Conservation (phyloP, 495 filamentous ascomycete species). For the Clohesyomyces aquaticus region DNA sequence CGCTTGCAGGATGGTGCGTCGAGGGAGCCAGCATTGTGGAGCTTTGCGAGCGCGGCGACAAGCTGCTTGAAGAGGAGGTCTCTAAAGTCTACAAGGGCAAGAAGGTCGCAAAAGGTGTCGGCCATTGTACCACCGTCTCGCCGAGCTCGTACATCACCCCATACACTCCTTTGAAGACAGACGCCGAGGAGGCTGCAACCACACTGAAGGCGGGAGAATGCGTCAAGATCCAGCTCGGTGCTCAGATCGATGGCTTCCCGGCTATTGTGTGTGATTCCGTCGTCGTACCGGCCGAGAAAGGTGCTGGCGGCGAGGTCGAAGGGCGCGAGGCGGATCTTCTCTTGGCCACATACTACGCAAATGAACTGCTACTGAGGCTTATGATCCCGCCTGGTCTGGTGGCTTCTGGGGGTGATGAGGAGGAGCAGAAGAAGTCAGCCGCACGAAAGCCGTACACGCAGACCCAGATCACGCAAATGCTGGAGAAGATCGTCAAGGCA, state of each 20-base stretch:
- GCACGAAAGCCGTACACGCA: slow-evolving; percentile 75
- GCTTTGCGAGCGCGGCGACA: slow-evolving; percentile 93
- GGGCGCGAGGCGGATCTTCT: slow-evolving; percentile 84
- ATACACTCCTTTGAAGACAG: slow-evolving; percentile 87
- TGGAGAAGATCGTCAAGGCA: slow-evolving; percentile 88
- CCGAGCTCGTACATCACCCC: slow-evolving; percentile 93
- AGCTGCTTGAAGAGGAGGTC: slow-evolving; percentile 89
- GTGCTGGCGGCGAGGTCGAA: slow-evolving; percentile 61
- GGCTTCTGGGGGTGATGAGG: slow-evolving; percentile 79
- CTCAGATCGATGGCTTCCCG: slow-evolving; percentile 96
- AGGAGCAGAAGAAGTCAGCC: slow-evolving; percentile 91
- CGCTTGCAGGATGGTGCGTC: slow-evolving; percentile 66
- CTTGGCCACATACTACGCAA: slow-evolving; percentile 90
- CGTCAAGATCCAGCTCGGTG: slow-evolving; percentile 95
- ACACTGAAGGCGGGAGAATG: slow-evolving; percentile 80
- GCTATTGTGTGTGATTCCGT: slow-evolving; percentile 95
- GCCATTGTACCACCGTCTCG: slow-evolving; percentile 94
- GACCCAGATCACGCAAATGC: slow-evolving; percentile 76
- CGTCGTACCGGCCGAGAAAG: slow-evolving; percentile 62
- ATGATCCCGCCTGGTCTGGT: slow-evolving; percentile 87
- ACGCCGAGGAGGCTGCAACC: slow-evolving; percentile 77
- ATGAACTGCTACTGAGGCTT: slow-evolving; percentile 87
- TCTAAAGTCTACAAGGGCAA: slow-evolving; percentile 98
- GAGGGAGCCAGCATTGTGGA: slow-evolving; percentile 89
- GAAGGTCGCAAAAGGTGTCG: slow-evolving; percentile 90